A percentile compares a stretch with the other conserved stretches of the same genome.
Conservation (phyloP, 768 basidiomycete species). For the Mrakia hoshinonis region DNA sequence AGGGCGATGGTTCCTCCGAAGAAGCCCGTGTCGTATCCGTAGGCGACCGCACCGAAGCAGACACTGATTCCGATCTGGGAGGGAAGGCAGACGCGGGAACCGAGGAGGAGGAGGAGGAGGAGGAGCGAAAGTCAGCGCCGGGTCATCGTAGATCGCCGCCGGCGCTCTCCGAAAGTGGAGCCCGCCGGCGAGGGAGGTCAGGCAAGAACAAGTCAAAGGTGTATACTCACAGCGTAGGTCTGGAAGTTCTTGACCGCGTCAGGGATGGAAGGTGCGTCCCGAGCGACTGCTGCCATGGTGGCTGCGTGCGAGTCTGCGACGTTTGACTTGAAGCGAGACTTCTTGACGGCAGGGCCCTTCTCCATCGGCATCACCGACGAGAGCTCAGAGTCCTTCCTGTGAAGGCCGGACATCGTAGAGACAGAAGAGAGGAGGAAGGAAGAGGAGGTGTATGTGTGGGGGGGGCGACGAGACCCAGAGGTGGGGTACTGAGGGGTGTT, state of each 20-base stretch:
- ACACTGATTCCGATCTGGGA: neutral
- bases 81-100: too few relatives aligned
- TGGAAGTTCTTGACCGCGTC: slow-evolving; percentile 13
- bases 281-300: neutral
- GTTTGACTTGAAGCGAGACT: neutral
- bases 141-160: neutral
- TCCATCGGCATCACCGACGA: slow-evolving; percentile 6
- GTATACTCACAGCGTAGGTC: neutral
- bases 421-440: neutral
- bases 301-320: slow-evolving; percentile 15
- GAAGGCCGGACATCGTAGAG: neutral
- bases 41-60: slow-evolving; percentile 22
- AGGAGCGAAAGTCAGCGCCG: neutral
- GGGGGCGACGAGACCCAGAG: too few relatives aligned
- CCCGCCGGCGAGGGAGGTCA: too few relatives aligned
- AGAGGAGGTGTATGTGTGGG: neutral
- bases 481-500: too few relatives aligned
- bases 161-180: too few relatives aligned
- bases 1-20: slow-evolving; percentile 47
- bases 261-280: neutral
- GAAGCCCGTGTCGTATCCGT: slow-evolving; percentile 39
- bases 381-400: neutral
- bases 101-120: neutral
- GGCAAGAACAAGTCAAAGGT: neutral
- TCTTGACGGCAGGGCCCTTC: neutral